phyloP scores from a whole-genome alignment of 176 grass and related monocot genomes.

The Avena atlantica region DNA sequence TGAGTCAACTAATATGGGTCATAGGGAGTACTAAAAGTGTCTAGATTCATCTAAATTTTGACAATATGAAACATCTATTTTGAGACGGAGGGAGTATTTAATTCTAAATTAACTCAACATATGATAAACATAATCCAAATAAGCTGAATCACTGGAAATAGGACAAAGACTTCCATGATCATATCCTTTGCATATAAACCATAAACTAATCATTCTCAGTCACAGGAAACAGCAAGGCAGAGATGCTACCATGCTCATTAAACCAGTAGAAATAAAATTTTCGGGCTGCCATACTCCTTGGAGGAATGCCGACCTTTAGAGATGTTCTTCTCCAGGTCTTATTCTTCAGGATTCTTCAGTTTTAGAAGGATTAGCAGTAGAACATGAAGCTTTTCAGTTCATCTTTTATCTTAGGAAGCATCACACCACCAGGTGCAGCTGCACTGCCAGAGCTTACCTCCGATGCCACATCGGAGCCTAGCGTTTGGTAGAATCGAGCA shows the following conservation, averaged over 20 bases:
- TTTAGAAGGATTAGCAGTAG: slow-evolving; percentile 53
- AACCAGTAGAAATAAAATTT: neutral
- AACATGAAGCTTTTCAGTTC: slow-evolving; percentile 76
- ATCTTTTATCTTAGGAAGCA: slow-evolving; percentile 60
- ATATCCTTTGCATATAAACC: neutral
- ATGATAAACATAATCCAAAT: neutral
- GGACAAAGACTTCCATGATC: neutral
- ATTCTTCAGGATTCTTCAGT: neutral
- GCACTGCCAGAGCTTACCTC: neutral
- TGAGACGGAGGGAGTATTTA: too few species aligned
- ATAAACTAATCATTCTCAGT: neutral
- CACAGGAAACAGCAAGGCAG: neutral
- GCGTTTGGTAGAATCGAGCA: slow-evolving; percentile 59
- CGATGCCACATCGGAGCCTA: slow-evolving; percentile 5
- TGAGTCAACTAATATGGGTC: too few species aligned
- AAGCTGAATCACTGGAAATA: slow-evolving; percentile 11
- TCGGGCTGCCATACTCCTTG: neutral
- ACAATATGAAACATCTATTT: too few species aligned
- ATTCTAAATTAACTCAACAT: neutral
- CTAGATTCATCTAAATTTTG: too few species aligned
- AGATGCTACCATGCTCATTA: neutral
- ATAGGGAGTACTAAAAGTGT: too few species aligned
- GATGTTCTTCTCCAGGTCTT: neutral
- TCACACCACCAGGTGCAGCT: slow-evolving; percentile 4
- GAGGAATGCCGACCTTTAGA: neutral